Evolutionary conservation across 2,329 filamentous ascomycete genomes (phyloP).

Genomic region (Blastomyces parvus): DNA sequence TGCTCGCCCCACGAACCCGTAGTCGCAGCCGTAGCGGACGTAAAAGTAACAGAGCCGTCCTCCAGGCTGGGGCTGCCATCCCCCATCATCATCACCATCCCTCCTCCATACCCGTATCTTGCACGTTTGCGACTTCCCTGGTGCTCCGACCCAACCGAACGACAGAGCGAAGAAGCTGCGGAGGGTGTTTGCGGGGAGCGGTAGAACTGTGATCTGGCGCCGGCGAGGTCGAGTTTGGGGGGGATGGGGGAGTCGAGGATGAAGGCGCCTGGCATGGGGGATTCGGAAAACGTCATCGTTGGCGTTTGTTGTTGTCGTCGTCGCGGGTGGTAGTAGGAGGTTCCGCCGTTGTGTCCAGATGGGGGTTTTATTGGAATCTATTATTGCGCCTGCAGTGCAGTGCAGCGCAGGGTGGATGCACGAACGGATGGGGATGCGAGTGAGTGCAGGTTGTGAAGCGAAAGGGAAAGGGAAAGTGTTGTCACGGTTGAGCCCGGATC

Average conservation of each 20-base stretch:
- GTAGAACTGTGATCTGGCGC: constrained; percentile 31
- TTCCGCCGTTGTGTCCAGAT: background rate
- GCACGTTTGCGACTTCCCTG: constrained; percentile 15
- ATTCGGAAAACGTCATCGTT: constrained; percentile 9
- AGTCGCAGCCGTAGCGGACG: background rate
- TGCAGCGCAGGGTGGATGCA: background rate
- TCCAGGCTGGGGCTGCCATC: background rate
- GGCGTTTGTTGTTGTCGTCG: background rate
- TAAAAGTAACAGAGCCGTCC: background rate
- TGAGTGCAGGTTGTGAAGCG: background rate
- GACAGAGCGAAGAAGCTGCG: constrained; percentile 31
- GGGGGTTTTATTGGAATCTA: background rate
- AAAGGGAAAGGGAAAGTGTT: background rate
- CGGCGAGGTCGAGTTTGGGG: constrained; percentile 31
- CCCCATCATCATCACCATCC: background rate
- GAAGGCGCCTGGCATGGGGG: constrained; percentile 20
- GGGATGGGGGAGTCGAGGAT: constrained; percentile 29
- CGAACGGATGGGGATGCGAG: background rate
- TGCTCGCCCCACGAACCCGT: constrained; percentile 2
- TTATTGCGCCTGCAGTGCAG: background rate
- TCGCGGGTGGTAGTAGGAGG: background rate
- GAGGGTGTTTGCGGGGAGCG: constrained; percentile 28
- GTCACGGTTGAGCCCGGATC: background rate
- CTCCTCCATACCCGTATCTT: constrained; percentile 12
- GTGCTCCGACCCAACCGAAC: constrained; percentile 22